Percentiles rank a stretch among this genome's conserved stretches.
Conservation (phyloP, 768 basidiomycete species). For the Exidia glandulosa region DNA sequence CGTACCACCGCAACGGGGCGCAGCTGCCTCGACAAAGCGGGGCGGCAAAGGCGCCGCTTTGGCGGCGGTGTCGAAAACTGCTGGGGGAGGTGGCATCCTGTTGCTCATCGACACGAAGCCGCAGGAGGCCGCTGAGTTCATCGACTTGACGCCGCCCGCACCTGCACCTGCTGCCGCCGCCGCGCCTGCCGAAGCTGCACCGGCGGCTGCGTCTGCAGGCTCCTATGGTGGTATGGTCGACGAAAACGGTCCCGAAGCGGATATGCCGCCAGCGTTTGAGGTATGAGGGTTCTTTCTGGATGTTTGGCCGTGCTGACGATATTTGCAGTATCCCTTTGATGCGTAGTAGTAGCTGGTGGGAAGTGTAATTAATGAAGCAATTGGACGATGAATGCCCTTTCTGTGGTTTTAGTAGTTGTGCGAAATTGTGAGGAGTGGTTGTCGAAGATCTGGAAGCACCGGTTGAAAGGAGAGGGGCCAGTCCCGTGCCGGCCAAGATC, state of each 20-base stretch:
- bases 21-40: conserved; percentile 1
- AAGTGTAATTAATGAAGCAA: not conserved
- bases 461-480: too few species aligned
- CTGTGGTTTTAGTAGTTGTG: too few species aligned
- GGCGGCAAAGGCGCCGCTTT: conserved; percentile 17
- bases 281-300: conserved; percentile 26
- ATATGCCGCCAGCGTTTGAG: conserved; percentile 74
- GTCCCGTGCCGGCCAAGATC: too few species aligned
- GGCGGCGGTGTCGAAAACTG: conserved; percentile 45
- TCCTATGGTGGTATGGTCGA: conserved; percentile 53
- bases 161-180: conserved; percentile 15
- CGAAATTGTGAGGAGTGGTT: too few species aligned
- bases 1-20: conserved; percentile 6
- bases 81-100: conserved; percentile 80
- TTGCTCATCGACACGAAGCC: conserved; percentile 68
- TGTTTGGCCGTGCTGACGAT: not conserved
- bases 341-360: not conserved
- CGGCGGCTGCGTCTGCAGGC: conserved; percentile 24
- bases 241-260: conserved; percentile 60
- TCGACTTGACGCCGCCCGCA: conserved; percentile 43
- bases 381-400: too few species aligned
- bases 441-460: too few species aligned
- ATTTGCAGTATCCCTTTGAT: not conserved
- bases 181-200: conserved; percentile 21
- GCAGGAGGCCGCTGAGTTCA: conserved; percentile 61